Percentiles rank a stretch among this genome's conserved stretches.
These are phyloP conservation scores for Galerina sulciceps DNA, from an alignment of 768 basidiomycete species.

Conservation along the genomic window DNA sequence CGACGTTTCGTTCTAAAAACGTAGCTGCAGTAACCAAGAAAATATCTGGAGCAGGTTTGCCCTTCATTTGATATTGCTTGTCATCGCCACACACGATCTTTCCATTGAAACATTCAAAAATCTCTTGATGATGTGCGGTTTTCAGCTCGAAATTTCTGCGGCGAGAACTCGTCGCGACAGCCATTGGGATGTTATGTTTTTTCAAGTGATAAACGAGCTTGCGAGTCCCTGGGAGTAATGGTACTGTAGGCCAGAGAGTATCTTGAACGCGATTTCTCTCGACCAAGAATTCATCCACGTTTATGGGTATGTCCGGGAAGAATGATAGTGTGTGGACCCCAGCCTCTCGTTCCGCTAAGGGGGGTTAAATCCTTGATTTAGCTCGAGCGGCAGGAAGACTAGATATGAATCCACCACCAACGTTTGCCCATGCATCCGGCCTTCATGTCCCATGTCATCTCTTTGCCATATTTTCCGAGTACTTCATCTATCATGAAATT, in stretches of 20 bases:
- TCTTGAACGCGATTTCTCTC: constrained; percentile 65
- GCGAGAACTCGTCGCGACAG: constrained; percentile 78
- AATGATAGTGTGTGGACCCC: constrained; percentile 73
- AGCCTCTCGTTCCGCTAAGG: constrained; percentile 65
- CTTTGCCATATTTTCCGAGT: constrained; percentile 69
- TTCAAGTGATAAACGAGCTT: constrained; percentile 76
- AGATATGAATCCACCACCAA: constrained; percentile 29
- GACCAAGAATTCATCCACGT: constrained; percentile 59
- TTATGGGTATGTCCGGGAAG: constrained; percentile 75
- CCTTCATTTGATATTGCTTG: constrained; percentile 48
- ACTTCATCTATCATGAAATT: constrained; percentile 58
- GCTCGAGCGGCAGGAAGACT: background rate
- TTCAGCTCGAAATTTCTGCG: constrained; percentile 72
- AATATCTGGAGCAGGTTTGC: constrained; percentile 86
- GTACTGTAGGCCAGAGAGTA: constrained; percentile 67
- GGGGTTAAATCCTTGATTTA: too few relatives aligned
- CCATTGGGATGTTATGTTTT: constrained; percentile 72
- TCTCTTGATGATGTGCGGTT: constrained; percentile 59
- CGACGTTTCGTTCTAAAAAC: constrained; percentile 60
- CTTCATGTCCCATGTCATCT: constrained; percentile 90
- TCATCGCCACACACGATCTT: constrained; percentile 79
- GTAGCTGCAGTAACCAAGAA: constrained; percentile 75
- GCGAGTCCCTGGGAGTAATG: constrained; percentile 72
- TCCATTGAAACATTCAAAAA: constrained; percentile 66
- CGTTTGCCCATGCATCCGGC: constrained; percentile 90